Percentiles rank a stretch among this genome's conserved stretches.
Conservation (phyloP, 2,329 filamentous ascomycete genomes). For the Diaporthe ilicicola region DNA sequence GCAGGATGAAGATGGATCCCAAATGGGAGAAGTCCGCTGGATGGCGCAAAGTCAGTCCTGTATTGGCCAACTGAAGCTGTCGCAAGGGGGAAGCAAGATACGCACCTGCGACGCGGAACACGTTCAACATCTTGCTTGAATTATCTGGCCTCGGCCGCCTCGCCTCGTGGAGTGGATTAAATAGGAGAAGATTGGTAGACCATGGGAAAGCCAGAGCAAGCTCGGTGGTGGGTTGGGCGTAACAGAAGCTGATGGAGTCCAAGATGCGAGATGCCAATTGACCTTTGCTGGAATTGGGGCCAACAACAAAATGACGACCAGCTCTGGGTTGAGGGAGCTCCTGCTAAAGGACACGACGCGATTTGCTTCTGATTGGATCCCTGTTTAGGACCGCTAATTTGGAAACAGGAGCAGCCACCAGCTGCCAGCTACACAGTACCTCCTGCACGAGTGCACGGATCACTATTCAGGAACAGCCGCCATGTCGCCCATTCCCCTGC, state of each 20-base stretch:
- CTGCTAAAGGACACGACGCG: slow-evolving; percentile 53
- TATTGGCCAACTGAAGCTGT: slow-evolving; percentile 25
- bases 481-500: background rate
- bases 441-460: slow-evolving; percentile 17
- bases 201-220: slow-evolving; percentile 23
- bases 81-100: slow-evolving; percentile 31
- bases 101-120: slow-evolving; percentile 67
- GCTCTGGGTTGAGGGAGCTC: slow-evolving; percentile 12
- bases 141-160: slow-evolving; percentile 26
- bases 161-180: slow-evolving; percentile 17
- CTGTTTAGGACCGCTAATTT: slow-evolving; percentile 30
- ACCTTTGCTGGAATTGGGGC: slow-evolving; percentile 12
- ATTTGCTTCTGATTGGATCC: slow-evolving; percentile 49
- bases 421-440: no score
- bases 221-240: background rate
- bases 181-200: slow-evolving; percentile 12
- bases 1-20: slow-evolving; percentile 89
- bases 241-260: background rate
- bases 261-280: slow-evolving; percentile 13
- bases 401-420: background rate
- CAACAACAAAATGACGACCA: slow-evolving; percentile 21
- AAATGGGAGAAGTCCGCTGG: slow-evolving; percentile 95
- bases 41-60: slow-evolving; percentile 36
- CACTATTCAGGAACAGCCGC: slow-evolving; percentile 12
- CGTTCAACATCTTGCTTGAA: slow-evolving; percentile 59